A percentile compares a stretch with the other conserved stretches of the same genome.
These are phyloP conservation scores for Apostasia shenzhenica DNA, from an alignment of 106 monocot species.

Conservation along the genomic window DNA sequence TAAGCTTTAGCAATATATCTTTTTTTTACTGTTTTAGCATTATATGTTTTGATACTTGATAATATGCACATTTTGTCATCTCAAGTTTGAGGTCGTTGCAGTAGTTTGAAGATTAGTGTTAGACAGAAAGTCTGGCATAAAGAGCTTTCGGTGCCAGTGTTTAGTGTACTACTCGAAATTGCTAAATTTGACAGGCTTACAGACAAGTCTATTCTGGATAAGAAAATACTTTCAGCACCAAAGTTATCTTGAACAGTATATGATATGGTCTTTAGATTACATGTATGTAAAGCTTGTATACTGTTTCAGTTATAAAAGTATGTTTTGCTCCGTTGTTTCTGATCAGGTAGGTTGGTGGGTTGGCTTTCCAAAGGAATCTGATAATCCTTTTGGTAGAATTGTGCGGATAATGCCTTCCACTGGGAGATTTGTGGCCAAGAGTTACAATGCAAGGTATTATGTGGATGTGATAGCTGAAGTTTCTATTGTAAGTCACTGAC, in stretches of 20 bases:
- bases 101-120: too few relatives aligned
- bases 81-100: too few relatives aligned
- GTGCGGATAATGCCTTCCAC: constrained; percentile 56
- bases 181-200: too few relatives aligned
- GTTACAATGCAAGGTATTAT: constrained; percentile 76
- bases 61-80: too few relatives aligned
- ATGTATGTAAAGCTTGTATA: background rate
- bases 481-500: constrained; percentile 10
- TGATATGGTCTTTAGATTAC: too few relatives aligned
- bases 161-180: too few relatives aligned
- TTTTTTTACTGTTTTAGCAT: background rate
- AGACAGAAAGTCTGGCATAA: too few relatives aligned
- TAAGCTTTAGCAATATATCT: background rate
- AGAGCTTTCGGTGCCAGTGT: too few relatives aligned
- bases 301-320: background rate
- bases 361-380: constrained; percentile 66
- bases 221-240: too few relatives aligned
- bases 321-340: constrained; percentile 5
- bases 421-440: constrained; percentile 78
- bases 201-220: too few relatives aligned
- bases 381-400: constrained; percentile 79
- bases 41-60: background rate
- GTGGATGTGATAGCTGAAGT: background rate
- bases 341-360: constrained; percentile 94
- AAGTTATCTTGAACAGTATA: too few relatives aligned